Percentiles rank a stretch among this genome's conserved stretches.
Evolutionary conservation across 345 rosid species (phyloP).

Genomic region (Viola odorata): DNA sequence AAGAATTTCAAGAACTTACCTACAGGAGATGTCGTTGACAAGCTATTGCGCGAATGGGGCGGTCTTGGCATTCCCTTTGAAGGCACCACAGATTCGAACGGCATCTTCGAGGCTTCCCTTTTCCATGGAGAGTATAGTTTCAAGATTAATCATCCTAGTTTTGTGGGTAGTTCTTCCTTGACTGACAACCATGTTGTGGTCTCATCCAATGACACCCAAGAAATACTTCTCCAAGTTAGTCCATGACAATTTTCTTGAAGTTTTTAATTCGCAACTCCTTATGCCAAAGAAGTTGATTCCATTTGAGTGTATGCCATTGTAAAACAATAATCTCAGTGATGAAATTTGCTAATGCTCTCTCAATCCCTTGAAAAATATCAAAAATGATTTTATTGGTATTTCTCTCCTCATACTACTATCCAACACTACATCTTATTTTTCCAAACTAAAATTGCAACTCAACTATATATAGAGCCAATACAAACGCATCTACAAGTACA

Average conservation of each 20-base stretch:
- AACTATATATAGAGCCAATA: no score
- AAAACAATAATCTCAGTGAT: no score
- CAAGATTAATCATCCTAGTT: slow-evolving; percentile 18
- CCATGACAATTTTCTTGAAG: neutral
- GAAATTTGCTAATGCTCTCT: no score
- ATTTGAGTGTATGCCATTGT: no score
- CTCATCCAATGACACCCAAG: slow-evolving; percentile 3
- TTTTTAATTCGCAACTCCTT: no score
- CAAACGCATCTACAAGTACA: no score
- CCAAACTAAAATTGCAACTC: no score
- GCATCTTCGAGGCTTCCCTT: slow-evolving; percentile 50
- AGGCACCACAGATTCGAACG: slow-evolving; percentile 40
- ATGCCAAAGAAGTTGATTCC: no score
- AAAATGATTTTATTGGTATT: no score
- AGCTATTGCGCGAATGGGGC: slow-evolving; percentile 56
- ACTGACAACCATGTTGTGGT: slow-evolving; percentile 17
- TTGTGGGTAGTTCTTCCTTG: slow-evolving; percentile 1
- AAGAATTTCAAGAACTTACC: slow-evolving; percentile 55
- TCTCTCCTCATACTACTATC: no score
- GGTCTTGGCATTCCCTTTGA: neutral
- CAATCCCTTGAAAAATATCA: no score
- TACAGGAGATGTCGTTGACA: slow-evolving; percentile 74
- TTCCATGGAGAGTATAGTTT: slow-evolving; percentile 55
- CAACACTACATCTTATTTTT: no score
- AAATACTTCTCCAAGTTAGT: slow-evolving; percentile 10